These are phyloP conservation scores for Pleodorina starrii DNA, from an alignment of 139 green algal species.

Conservation along the genomic window DNA sequence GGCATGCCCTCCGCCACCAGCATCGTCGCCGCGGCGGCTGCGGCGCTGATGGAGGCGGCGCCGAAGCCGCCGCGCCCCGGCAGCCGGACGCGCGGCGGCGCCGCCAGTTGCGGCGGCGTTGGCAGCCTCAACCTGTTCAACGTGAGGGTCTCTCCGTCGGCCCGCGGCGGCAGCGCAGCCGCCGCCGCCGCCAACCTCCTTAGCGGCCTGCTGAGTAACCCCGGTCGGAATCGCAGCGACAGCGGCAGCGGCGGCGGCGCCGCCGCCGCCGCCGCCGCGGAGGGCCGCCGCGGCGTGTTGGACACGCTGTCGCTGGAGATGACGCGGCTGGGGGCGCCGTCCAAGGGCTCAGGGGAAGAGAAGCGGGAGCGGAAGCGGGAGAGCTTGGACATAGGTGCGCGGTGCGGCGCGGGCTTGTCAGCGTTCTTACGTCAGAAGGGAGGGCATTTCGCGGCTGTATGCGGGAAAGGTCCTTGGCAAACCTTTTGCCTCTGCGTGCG, in stretches of 20 bases:
- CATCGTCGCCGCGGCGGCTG: background rate
- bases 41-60: background rate
- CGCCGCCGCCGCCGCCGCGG: background rate
- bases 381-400: background rate
- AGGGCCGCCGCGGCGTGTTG: background rate
- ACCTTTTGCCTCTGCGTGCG: too few species aligned
- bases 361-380: background rate
- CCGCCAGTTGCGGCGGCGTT: background rate
- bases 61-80: background rate
- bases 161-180: too few species aligned
- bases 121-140: background rate
- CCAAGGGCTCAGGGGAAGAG: background rate
- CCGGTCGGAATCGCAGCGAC: background rate
- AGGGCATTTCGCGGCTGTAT: too few species aligned
- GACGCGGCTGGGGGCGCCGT: background rate
- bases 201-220: too few species aligned
- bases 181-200: background rate
- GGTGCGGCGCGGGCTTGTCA: too few species aligned
- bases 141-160: background rate
- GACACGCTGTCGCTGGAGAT: background rate
- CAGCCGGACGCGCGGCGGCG: background rate
- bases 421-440: too few species aligned
- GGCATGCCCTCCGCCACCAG: conserved; percentile 6
- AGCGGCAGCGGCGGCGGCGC: background rate
- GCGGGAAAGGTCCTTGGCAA: too few species aligned